Conservation (phyloP, 2,329 filamentous ascomycete species). For the Pseudofabraea citricarpa region DNA sequence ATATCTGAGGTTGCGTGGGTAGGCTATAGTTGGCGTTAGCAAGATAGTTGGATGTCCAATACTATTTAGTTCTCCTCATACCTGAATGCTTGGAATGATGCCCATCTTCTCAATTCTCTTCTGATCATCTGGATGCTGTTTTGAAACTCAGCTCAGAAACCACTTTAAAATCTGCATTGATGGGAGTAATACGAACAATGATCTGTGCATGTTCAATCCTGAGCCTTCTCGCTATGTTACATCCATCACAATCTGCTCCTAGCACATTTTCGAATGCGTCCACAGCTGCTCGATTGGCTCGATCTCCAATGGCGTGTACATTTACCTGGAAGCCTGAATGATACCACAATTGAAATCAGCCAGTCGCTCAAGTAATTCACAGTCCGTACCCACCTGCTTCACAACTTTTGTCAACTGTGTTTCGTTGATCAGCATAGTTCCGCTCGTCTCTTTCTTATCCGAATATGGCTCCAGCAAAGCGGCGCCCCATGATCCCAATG, state of each 20-base stretch:
- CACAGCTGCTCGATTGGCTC: slow-evolving; percentile 60
- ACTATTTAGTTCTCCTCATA: no score
- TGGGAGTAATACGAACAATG: slow-evolving; percentile 42
- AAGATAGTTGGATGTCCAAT: background rate
- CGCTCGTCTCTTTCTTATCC: slow-evolving; percentile 55
- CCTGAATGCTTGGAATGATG: slow-evolving; percentile 63
- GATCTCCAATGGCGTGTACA: slow-evolving; percentile 68
- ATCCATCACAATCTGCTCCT: slow-evolving; percentile 46
- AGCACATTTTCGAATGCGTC: slow-evolving; percentile 57
- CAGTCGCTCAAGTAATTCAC: no score
- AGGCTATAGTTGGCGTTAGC: slow-evolving; percentile 30
- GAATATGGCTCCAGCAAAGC: slow-evolving; percentile 67
- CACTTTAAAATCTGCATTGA: no score
- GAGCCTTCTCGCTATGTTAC: slow-evolving; percentile 53
- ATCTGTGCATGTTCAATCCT: slow-evolving; percentile 70
- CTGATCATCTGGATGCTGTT: slow-evolving; percentile 59
- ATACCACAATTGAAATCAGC: no score
- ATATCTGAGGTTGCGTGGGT: slow-evolving; percentile 70
- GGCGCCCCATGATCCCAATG: slow-evolving; percentile 66
- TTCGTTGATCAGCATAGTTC: slow-evolving; percentile 63
- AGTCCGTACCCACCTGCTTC: slow-evolving; percentile 26
- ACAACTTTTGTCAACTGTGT: slow-evolving; percentile 50
- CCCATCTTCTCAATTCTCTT: slow-evolving; percentile 50
- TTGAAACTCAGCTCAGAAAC: no score
- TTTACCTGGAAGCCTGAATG: slow-evolving; percentile 61